A percentile compares a stretch with the other conserved stretches of the same genome.
These are phyloP conservation scores for cucumber (Cucumis sativus) DNA, from an alignment of 306 rosid genomes.

Conservation along the genomic window DNA sequence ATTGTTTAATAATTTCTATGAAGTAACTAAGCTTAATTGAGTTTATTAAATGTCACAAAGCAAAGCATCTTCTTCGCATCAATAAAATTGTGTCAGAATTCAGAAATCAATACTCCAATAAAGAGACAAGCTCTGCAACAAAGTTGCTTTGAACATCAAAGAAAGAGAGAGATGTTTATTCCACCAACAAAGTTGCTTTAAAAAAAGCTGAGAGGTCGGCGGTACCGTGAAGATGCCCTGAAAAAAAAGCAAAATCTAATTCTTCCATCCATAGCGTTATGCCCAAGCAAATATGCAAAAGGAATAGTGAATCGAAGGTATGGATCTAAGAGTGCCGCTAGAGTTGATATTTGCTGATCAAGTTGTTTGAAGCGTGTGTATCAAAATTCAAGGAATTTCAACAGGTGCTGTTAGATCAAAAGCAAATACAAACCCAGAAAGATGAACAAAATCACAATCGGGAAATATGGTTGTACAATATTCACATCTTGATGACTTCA, in stretches of 20 bases:
- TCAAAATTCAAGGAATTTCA: no score
- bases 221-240: background rate
- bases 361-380: no score
- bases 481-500: background rate
- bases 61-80: background rate
- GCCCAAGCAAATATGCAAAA: background rate
- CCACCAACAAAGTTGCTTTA: constrained; percentile 8
- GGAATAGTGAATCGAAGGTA: no score
- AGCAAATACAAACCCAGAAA: background rate
- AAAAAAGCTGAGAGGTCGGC: background rate
- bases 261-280: background rate
- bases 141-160: background rate
- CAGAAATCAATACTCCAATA: background rate
- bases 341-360: no score
- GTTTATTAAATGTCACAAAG: background rate
- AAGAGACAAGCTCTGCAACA: constrained; percentile 4
- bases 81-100: background rate
- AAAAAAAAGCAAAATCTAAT: background rate
- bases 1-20: background rate
- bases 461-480: background rate
- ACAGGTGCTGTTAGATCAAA: no score
- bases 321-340: no score
- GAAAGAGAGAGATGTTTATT: background rate
- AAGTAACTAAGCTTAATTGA: background rate
- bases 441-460: background rate